A percentile compares a stretch with the other conserved stretches of the same genome.
Conservation (phyloP, 2,329 filamentous ascomycete species). For the Fusarium dimerum region DNA sequence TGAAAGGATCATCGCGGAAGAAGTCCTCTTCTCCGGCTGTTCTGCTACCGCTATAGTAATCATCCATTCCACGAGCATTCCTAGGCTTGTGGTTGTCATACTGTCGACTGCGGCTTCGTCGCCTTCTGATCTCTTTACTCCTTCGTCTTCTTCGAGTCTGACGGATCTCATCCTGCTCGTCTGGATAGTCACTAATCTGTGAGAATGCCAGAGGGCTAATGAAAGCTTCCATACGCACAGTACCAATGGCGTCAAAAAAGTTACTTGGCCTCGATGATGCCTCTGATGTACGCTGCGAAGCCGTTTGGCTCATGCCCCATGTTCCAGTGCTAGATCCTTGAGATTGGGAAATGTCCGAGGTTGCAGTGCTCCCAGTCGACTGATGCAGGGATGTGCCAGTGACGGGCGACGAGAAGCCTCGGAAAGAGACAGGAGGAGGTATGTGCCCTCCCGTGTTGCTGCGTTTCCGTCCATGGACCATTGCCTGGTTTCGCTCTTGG, state of each 20-base stretch:
- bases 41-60: slow-evolving; percentile 49
- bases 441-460: slow-evolving; percentile 84
- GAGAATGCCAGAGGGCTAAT: slow-evolving; percentile 65
- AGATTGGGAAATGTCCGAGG: slow-evolving; percentile 63
- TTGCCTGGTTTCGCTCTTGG: slow-evolving; percentile 51
- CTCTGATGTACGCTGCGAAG: slow-evolving; percentile 56
- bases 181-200: slow-evolving; percentile 47
- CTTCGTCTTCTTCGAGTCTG: slow-evolving; percentile 51
- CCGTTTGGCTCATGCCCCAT: slow-evolving; percentile 47
- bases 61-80: slow-evolving; percentile 48
- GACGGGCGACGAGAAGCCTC: slow-evolving; percentile 69
- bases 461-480: slow-evolving; percentile 75
- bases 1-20: slow-evolving; percentile 62
- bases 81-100: slow-evolving; percentile 53
- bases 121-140: slow-evolving; percentile 56
- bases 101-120: slow-evolving; percentile 54
- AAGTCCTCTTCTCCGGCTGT: slow-evolving; percentile 57
- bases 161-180: slow-evolving; percentile 53
- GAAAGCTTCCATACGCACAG: slow-evolving; percentile 96
- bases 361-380: slow-evolving; percentile 58
- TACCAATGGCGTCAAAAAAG: slow-evolving; percentile 88
- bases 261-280: slow-evolving; percentile 55
- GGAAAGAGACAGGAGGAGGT: slow-evolving; percentile 70
- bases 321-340: slow-evolving; percentile 47
- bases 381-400: slow-evolving; percentile 45